Evolutionary conservation across 192 early-diverging fungal genomes (phyloP), one percentile per base, ranked within the genome.

Genomic region (Spizellomyces punctatus): DNA sequence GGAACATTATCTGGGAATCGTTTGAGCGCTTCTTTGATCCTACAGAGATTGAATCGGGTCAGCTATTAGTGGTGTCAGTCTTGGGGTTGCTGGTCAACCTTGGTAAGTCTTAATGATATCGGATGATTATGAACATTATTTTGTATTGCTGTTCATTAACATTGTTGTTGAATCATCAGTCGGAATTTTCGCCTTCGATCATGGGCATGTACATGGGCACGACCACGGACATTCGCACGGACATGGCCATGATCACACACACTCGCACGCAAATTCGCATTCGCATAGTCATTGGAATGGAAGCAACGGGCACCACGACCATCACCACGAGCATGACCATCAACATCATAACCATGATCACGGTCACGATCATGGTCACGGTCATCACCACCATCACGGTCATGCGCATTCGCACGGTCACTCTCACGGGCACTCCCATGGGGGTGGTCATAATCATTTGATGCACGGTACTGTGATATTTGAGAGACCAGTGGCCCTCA

Each of bases 61-160:
- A 90, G 57, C 75, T 98, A 63, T 81, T 98, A 42, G 72, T 93
- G 48, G 94, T 98, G 42, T 94, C 93, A 42, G 87, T 95, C 72
- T 81, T 96, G 6, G 96, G 96, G 0, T 82, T 98, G 60, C 79
- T 92, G 42, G 96, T 98, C 43, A 98, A 98, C 73, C 69, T 98
- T 71, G 79, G 79, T 78, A 43, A 58, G 78, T 46, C 9, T 21
- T 14, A 27, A 19, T 7, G 17, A 4, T 19, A 58, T 8, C 56
- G 61, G 17, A 48, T 16, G 47, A n/a, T 21, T 17, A 36, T 36
- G 14, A 17, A 57, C 14, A 72, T 71, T 6, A 21, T 71, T 27
- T 61, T 4, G 4, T 27, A 42, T 14, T 14, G 14, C 59, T 1
- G 1, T 12, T 22, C 59, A 56, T 72, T 45, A 43, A 55, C 49